phyloP scores from a whole-genome alignment of 2,329 filamentous ascomycete genomes.

The Chaetoscypha palmicola region DNA sequence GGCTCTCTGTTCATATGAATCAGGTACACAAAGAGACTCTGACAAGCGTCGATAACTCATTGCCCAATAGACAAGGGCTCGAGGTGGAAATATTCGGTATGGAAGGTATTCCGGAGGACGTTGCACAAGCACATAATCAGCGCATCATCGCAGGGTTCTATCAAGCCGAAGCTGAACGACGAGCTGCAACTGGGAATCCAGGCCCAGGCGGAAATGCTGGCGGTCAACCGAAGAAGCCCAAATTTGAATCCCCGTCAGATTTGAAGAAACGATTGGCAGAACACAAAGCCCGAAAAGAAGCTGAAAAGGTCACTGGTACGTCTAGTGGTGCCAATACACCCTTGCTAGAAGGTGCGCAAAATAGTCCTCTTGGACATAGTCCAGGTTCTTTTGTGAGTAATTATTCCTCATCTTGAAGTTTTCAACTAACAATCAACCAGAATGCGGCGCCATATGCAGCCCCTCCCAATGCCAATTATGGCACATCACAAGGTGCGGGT shows the following conservation, averaged over 20 bases:
- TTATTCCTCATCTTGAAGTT: background rate
- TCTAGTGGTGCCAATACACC: slow-evolving; percentile 53
- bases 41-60: slow-evolving; percentile 81
- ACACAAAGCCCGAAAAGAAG: slow-evolving; percentile 58
- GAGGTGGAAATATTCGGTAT: slow-evolving; percentile 97
- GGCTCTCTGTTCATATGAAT: slow-evolving; percentile 93
- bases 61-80: slow-evolving; percentile 75
- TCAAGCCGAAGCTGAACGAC: slow-evolving; percentile 74
- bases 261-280: slow-evolving; percentile 74
- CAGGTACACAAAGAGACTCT: slow-evolving; percentile 97
- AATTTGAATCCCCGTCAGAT: slow-evolving; percentile 69
- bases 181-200: slow-evolving; percentile 77
- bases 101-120: slow-evolving; percentile 88
- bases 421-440: slow-evolving; percentile 20
- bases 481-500: slow-evolving; percentile 27
- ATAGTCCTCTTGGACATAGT: slow-evolving; percentile 46
- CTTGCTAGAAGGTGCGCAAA: slow-evolving; percentile 19
- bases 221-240: slow-evolving; percentile 62
- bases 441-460: slow-evolving; percentile 29
- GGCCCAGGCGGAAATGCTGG: slow-evolving; percentile 57
- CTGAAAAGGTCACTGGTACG: slow-evolving; percentile 49
- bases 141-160: slow-evolving; percentile 81
- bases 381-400: slow-evolving; percentile 53
- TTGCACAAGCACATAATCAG: slow-evolving; percentile 76
- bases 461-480: slow-evolving; percentile 25